Conservation (phyloP, 257 asterid species). For the Coffea eugenioides region DNA sequence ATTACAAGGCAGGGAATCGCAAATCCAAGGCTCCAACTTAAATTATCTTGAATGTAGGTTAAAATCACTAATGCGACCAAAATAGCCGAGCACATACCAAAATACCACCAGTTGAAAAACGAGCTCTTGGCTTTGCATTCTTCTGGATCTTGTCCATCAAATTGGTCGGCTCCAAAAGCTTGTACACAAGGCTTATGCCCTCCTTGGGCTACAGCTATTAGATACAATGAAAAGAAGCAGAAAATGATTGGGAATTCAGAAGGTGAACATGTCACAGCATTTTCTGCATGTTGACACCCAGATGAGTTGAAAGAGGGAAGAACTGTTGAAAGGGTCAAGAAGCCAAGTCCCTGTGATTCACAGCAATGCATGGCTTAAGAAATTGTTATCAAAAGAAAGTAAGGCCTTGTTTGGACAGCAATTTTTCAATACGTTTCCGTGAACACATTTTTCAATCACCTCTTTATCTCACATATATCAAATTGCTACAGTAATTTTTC, state of each 20-base stretch:
- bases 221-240: conserved; percentile 41
- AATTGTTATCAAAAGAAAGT: not conserved
- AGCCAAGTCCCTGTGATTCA: conserved; percentile 33
- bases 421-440: too few species aligned
- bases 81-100: conserved; percentile 28
- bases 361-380: not conserved
- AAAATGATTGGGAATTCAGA: conserved; percentile 27
- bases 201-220: conserved; percentile 15
- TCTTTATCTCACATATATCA: too few species aligned
- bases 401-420: too few species aligned
- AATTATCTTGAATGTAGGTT: conserved; percentile 39
- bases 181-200: too few species aligned
- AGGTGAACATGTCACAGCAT: conserved; percentile 23
- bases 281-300: conserved; percentile 19
- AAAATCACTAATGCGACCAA: conserved; percentile 14
- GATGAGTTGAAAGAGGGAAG: conserved; percentile 16
- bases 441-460: too few species aligned
- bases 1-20: conserved; percentile 41
- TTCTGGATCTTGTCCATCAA: too few species aligned
- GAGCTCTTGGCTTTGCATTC: too few species aligned
- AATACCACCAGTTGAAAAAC: conserved; percentile 34
- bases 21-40: conserved; percentile 45
- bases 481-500: too few species aligned
- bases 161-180: too few species aligned
- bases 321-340: conserved; percentile 35